Evolutionary conservation across 2,329 filamentous ascomycete genomes (phyloP).

Genomic region (Hypoxylon sp.): DNA sequence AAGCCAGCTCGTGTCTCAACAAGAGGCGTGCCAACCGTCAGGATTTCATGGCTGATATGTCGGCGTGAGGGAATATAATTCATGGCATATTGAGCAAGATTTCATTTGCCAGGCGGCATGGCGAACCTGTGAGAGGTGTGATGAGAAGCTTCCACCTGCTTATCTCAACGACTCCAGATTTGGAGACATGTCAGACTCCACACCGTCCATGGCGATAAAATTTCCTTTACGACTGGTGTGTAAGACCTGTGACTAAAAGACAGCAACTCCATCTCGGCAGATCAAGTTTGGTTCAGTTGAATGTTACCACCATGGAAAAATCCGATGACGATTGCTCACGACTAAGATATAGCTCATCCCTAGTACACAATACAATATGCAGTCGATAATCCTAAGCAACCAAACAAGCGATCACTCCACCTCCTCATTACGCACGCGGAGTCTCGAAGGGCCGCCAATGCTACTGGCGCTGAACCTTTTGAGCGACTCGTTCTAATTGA

Average conservation of each 20-base stretch:
- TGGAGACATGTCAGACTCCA: background rate
- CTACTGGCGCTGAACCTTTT: conserved; percentile 14
- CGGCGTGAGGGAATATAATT: background rate
- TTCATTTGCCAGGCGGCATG: background rate
- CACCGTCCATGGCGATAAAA: background rate
- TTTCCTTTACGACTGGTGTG: conserved; percentile 1
- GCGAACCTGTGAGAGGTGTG: conserved; percentile 7
- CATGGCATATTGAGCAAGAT: conserved; percentile 5
- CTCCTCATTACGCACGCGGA: background rate
- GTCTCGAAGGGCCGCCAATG: conserved; percentile 5
- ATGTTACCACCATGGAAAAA: background rate
- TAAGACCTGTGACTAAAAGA: background rate
- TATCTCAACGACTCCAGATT: conserved; percentile 6
- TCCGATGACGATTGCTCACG: too few relatives aligned
- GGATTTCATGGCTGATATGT: too few relatives aligned
- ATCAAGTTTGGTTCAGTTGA: background rate
- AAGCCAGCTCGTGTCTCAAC: background rate
- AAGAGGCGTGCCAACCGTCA: too few relatives aligned
- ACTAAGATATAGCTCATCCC: too few relatives aligned
- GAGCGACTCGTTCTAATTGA: conserved; percentile 14
- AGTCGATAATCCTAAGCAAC: too few relatives aligned
- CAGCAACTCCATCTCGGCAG: background rate
- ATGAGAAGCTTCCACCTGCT: conserved; percentile 13
- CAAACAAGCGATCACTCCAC: conserved; percentile 1
- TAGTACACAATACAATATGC: too few relatives aligned